Evolutionary conservation across 371 early-diverging fungal genomes (phyloP), one percentile per base, ranked within the genome.

Genomic region (Haplosporangium sp.): DNA sequence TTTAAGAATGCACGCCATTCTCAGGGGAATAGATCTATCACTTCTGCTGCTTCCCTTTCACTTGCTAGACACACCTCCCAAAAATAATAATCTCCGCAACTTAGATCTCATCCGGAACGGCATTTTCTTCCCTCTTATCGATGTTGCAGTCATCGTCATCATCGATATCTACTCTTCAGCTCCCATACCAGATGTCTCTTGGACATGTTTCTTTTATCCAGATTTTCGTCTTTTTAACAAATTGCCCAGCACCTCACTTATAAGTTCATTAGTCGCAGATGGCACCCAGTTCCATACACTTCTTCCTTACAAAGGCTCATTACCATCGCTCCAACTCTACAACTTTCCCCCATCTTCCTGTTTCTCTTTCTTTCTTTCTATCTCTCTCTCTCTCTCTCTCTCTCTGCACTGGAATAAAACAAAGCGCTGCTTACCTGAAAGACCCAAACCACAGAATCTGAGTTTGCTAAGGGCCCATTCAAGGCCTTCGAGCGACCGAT

Each of bases 381-480:
- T 46, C 23, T 29, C 60, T 50, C 50, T 5, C 48, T 16, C 40
- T 16, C 51, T 18, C 42, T 5, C 42, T 37, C 11, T 8, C n/a
- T 11, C 5, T 57, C 20, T 37, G 8, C 41, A 12, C 38, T 41
- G 12, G n/a, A 7, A 56, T 7, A n/a, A 16, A 41, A 23, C 40
- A 6, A 14, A 58, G 58, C 23, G 1, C 37, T 43, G 43, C 77
- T 67, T 76, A 63, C 67, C 64, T 62, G 62, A 21, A 29, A 57
- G 62, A 51, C 20, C 45, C 45, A 79, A 38, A 40, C 66, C 80
- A 52, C 80, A 72, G 41, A 62, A 79, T 73, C 69, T 64, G 73
- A 79, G 73, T 60, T 73, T 79, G 43, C 62, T 42, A 12, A 79
- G 36, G 9, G 73, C 69, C 80, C 80, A 79, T 18, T 79, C 80